Evolutionary conservation across 164 flowering plant genomes (phyloP).

Genomic region (Sedum album): DNA sequence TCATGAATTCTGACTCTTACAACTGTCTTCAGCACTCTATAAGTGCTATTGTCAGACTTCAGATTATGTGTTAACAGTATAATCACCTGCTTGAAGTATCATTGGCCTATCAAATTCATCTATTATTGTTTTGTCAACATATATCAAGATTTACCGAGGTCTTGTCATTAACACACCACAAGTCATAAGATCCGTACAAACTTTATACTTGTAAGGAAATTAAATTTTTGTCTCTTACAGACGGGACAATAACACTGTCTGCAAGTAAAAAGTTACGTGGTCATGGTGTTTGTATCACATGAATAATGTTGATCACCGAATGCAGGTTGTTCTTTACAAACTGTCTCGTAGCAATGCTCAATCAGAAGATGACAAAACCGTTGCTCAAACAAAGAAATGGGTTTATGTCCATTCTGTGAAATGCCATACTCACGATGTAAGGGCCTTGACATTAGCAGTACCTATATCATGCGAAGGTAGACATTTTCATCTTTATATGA

Average conservation of each 20-base stretch:
- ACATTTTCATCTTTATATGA: background rate
- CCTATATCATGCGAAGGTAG: conserved; percentile 82
- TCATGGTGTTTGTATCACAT: background rate
- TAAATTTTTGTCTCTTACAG: background rate
- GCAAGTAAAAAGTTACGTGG: background rate
- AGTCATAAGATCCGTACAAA: background rate
- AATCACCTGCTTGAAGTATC: background rate
- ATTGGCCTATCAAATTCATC: background rate
- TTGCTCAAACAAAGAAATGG: conserved; percentile 46
- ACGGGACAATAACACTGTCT: background rate
- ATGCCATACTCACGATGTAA: conserved; percentile 94
- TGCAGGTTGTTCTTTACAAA: conserved; percentile 74
- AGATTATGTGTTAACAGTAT: background rate
- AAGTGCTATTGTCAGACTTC: background rate
- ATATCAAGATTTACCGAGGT: background rate
- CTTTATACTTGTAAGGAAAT: too few relatives aligned
- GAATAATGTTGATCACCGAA: conserved; percentile 8
- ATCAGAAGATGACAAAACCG: conserved; percentile 20
- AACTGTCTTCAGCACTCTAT: background rate
- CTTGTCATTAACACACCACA: background rate
- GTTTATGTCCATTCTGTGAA: conserved; percentile 61
- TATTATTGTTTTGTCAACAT: background rate
- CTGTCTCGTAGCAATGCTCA: conserved; percentile 30
- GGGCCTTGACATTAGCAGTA: conserved; percentile 82
- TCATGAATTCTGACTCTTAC: background rate